Evolutionary conservation across 1,284 basidiomycete species (phyloP).

Genomic region (Rhodotorula sp.): DNA sequence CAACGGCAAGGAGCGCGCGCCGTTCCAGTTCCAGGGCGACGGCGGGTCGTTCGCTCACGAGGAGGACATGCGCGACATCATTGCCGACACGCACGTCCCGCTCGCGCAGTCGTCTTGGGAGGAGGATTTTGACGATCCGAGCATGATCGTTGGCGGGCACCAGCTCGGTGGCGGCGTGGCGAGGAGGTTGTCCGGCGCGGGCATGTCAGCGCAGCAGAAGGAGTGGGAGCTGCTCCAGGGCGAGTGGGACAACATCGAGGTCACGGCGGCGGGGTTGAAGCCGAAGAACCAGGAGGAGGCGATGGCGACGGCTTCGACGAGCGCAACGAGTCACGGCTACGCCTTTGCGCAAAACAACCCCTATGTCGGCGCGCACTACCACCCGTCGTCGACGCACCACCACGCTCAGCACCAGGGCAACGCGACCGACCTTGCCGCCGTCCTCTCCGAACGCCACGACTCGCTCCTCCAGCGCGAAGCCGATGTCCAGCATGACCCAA

Average conservation of each 20-base stretch:
- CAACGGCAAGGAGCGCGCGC: not conserved
- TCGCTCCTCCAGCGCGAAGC: slow-evolving; percentile 77
- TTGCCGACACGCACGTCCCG: slow-evolving; percentile 44
- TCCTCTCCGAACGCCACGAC: slow-evolving; percentile 26
- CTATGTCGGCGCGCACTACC: slow-evolving; percentile 55
- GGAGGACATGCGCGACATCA: slow-evolving; percentile 10
- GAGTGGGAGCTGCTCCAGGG: slow-evolving; percentile 69
- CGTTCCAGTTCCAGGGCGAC: slow-evolving; percentile 42
- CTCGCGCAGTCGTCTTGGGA: slow-evolving; percentile 48
- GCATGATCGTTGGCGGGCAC: slow-evolving; percentile 37
- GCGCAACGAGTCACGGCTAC: slow-evolving; percentile 54
- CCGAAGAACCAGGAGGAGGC: slow-evolving; percentile 42
- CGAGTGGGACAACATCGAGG: slow-evolving; percentile 53
- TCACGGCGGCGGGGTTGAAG: slow-evolving; percentile 62
- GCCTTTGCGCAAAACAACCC: slow-evolving; percentile 80
- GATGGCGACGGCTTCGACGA: slow-evolving; percentile 41
- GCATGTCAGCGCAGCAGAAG: slow-evolving; percentile 42
- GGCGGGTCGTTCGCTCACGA: slow-evolving; percentile 33
- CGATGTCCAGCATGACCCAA: slow-evolving; percentile 73
- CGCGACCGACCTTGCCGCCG: slow-evolving; percentile 13
- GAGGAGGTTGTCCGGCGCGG: not conserved
- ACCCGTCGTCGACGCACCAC: slow-evolving; percentile 55
- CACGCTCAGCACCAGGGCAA: slow-evolving; percentile 48
- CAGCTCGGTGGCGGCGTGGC: slow-evolving; percentile 13
- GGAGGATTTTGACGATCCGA: slow-evolving; percentile 45